Percentiles rank a stretch among this genome's conserved stretches.
phyloP scores from a whole-genome alignment of 805 yeast genomes.

The Candida insectalens region DNA sequence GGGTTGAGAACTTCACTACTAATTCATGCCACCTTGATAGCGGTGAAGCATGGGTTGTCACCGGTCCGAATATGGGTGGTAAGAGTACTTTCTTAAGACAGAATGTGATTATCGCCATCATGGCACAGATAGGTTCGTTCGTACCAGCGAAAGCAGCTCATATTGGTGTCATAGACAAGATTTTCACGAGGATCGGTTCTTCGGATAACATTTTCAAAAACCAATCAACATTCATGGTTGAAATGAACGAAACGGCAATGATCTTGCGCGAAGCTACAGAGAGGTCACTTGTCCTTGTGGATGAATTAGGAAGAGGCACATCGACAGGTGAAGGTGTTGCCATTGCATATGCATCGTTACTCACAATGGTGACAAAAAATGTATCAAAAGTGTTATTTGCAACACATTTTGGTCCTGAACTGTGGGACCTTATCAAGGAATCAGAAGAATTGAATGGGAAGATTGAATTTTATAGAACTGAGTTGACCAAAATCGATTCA shows the following conservation, averaged over 20 bases:
- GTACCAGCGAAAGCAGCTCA: slow-evolving; percentile 58
- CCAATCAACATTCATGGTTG: slow-evolving; percentile 87
- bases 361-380: slow-evolving; percentile 42
- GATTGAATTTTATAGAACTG: slow-evolving; percentile 19
- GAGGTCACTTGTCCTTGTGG: slow-evolving; percentile 67
- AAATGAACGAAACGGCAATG: slow-evolving; percentile 75
- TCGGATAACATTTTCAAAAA: slow-evolving; percentile 73
- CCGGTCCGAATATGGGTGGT: slow-evolving; percentile 91
- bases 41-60: slow-evolving; percentile 45
- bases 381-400: slow-evolving; percentile 77
- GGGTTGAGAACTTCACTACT: slow-evolving; percentile 35
- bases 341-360: slow-evolving; percentile 69
- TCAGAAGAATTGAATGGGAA: slow-evolving; percentile 18
- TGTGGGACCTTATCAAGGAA: slow-evolving; percentile 29
- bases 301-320: slow-evolving; percentile 88
- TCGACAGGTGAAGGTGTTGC: slow-evolving; percentile 79
- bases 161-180: slow-evolving; percentile 67
- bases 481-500: slow-evolving; percentile 9
- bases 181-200: slow-evolving; percentile 76
- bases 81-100: slow-evolving; percentile 70
- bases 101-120: slow-evolving; percentile 55
- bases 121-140: slow-evolving; percentile 68
- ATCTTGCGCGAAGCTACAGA: slow-evolving; percentile 59
- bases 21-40: slow-evolving; percentile 29
- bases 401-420: slow-evolving; percentile 67